Percentiles rank a stretch among this genome's conserved stretches.
These are phyloP conservation scores for Pseudogymnoascus sp. DNA, from an alignment of 2,329 filamentous ascomycete genomes.

Conservation along the genomic window DNA sequence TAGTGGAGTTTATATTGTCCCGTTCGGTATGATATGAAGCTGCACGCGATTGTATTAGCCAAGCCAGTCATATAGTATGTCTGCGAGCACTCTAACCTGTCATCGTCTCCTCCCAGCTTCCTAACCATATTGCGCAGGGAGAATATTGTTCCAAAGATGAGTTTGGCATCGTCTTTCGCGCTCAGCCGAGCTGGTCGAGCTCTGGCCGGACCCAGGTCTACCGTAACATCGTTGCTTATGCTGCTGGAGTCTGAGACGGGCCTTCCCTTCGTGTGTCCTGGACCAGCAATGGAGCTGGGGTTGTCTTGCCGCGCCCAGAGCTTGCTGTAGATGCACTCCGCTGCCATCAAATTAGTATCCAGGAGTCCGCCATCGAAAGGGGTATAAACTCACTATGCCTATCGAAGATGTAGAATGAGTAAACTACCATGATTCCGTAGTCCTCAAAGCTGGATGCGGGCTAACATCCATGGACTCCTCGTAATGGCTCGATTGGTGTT, in stretches of 20 bases:
- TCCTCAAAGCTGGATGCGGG: conserved; percentile 3
- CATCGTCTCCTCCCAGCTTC: conserved; percentile 87
- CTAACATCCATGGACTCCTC: conserved; percentile 8
- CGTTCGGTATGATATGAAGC: conserved; percentile 89
- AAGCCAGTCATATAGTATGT: not conserved
- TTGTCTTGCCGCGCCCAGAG: conserved; percentile 52
- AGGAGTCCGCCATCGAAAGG: conserved; percentile 4
- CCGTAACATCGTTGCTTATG: conserved; percentile 33
- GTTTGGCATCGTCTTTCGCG: conserved; percentile 79
- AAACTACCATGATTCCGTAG: conserved; percentile 69
- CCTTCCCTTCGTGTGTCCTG: conserved; percentile 36
- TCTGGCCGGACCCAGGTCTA: conserved; percentile 26
- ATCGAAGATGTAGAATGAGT: conserved; percentile 98
- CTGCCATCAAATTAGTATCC: conserved; percentile 39
- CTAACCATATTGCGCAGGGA: conserved; percentile 93
- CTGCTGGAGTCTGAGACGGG: conserved; percentile 40
- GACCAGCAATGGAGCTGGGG: conserved; percentile 36
- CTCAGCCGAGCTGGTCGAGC: conserved; percentile 27
- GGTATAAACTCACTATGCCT: conserved; percentile 64
- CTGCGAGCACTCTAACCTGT: conserved; percentile 42
- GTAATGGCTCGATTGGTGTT: conserved; percentile 7
- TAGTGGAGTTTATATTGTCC: conserved; percentile 97
- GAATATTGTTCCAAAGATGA: conserved; percentile 95
- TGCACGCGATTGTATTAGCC: conserved; percentile 28
- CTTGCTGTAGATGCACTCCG: conserved; percentile 94